Conservation (phyloP, 2,329 filamentous ascomycete species). For the Diaporthe ampelina region DNA sequence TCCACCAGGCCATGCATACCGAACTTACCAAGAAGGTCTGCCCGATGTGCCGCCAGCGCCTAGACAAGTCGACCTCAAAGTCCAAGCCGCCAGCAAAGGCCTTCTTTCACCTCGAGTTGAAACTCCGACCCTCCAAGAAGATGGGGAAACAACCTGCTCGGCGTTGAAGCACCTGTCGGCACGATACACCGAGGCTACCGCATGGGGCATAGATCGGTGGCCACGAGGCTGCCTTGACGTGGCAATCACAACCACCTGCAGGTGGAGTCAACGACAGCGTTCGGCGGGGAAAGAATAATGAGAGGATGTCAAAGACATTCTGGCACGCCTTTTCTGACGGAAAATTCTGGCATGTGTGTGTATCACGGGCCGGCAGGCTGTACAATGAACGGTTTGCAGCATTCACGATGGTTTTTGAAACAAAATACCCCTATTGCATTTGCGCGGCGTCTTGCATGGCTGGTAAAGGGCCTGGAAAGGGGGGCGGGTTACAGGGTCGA, state of each 20-base stretch:
- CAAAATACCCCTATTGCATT: constrained; percentile 41
- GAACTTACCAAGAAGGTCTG: constrained; percentile 70
- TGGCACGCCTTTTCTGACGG: neutral
- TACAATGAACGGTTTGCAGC: constrained; percentile 20
- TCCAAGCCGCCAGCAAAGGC: constrained; percentile 59
- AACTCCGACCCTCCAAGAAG: constrained; percentile 70
- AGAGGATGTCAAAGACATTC: neutral
- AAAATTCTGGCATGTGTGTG: constrained; percentile 5
- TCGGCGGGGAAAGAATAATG: neutral
- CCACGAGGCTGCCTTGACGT: neutral
- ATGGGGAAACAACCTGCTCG: constrained; percentile 60
- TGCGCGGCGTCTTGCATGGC: constrained; percentile 38
- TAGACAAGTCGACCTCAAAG: constrained; percentile 59
- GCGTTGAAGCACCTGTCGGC: neutral
- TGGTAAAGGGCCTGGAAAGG: constrained; percentile 2
- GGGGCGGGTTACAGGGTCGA: neutral
- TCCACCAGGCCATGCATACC: constrained; percentile 72
- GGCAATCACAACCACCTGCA: neutral
- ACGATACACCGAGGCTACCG: neutral
- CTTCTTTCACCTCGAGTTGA: constrained; percentile 72
- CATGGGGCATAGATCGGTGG: too few species aligned
- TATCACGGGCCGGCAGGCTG: constrained; percentile 5
- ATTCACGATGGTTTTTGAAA: constrained; percentile 16
- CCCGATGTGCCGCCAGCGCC: constrained; percentile 73
- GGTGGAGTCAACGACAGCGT: too few species aligned